Evolutionary conservation across 176 grass and related monocot species (phyloP).

Genomic region (Poa pratensis): DNA sequence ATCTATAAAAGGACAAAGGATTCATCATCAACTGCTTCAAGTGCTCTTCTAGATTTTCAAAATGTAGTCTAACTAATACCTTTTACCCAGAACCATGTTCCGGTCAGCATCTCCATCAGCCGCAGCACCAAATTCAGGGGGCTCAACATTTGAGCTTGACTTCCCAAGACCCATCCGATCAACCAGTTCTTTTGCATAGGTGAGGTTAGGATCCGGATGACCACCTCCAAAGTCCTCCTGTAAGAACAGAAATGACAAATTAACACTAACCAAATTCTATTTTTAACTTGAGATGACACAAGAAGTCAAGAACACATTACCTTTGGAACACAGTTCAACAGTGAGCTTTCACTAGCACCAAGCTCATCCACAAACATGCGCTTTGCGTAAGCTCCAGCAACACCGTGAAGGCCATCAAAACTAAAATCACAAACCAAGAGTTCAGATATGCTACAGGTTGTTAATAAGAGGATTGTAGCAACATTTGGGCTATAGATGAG

Average conservation of each 20-base stretch:
- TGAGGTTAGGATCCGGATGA: constrained; percentile 95
- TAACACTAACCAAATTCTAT: constrained; percentile 9
- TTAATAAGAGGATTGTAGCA: constrained; percentile 27
- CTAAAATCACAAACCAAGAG: constrained; percentile 52
- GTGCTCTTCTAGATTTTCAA: constrained; percentile 16
- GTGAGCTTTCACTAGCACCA: constrained; percentile 85
- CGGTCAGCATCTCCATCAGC: constrained; percentile 99
- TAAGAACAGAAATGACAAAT: constrained; percentile 41
- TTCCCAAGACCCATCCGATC: constrained; percentile 93
- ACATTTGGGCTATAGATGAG: constrained; percentile 22
- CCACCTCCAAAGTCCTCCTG: constrained; percentile 99
- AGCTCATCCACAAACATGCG: constrained; percentile 96
- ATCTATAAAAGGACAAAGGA: constrained; percentile 56
- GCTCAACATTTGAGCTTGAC: constrained; percentile 59
- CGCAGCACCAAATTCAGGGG: constrained; percentile 96
- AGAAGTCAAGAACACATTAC: constrained; percentile 41
- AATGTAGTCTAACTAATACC: constrained; percentile 47
- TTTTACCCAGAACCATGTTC: constrained; percentile 98
- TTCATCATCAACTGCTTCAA: constrained; percentile 28
- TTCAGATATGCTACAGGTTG: constrained; percentile 19
- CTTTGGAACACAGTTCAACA: constrained; percentile 95
- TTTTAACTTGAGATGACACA: constrained; percentile 15
- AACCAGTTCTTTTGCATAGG: constrained; percentile 98
- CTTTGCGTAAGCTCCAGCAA: constrained; percentile 90
- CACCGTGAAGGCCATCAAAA: constrained; percentile 95